Base-by-base conservation (phyloP, 495 filamentous ascomycete genomes). In the Trichocladium antarcticum region DNA sequence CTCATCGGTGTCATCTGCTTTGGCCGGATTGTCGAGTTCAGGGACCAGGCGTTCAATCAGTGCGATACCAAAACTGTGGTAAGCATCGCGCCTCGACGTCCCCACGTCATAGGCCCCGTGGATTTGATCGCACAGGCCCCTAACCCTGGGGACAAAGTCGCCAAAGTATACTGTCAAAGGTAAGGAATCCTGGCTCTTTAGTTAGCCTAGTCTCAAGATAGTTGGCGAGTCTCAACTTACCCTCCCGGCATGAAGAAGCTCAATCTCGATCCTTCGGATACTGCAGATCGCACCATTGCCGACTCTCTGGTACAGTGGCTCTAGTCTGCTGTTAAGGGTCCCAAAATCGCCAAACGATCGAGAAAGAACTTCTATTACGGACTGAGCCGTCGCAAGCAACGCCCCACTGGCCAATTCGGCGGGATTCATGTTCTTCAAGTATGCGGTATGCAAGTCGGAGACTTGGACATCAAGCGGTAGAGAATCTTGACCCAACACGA, bases 201-300 rank as follows among this genome's bases (percentile, higher is more conserved):
- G 50, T 68, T 47, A 67, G 60, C 31, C 12, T 16, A 7, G 22
- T 17, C 28, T n/a, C 12, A n/a, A n/a, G 6, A 10, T 17, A 12
- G 0, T 15, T 12, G 14, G 43, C 8, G 3, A 8, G 12, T n/a
- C 6, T n/a, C 3, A 14, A 51, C 64, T 38, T 49, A 71, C 69
- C 61, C 64, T 72, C 42, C 72, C 72, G 15, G 65, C 66, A 40
- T 62, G 60, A 16, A 74, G 62, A 7, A 74, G 48, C 37, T 72
- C 70, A 6, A 74, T 59, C 57, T 74, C 72, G 14, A 68, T 42
- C 41, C 62, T 64, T 37, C 72, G 61, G 43, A 66, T 57, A 6
- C 62, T 69, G 14, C 44, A 56, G 34, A 70, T 63, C 12, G 41
- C 50, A 1, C 68, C 65, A 11, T 45, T 51, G n/a, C 51, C 56